Percentiles rank a stretch among this genome's conserved stretches.
Evolutionary conservation across 768 basidiomycete species (phyloP).

Genomic region (Antrodiella citrinella): DNA sequence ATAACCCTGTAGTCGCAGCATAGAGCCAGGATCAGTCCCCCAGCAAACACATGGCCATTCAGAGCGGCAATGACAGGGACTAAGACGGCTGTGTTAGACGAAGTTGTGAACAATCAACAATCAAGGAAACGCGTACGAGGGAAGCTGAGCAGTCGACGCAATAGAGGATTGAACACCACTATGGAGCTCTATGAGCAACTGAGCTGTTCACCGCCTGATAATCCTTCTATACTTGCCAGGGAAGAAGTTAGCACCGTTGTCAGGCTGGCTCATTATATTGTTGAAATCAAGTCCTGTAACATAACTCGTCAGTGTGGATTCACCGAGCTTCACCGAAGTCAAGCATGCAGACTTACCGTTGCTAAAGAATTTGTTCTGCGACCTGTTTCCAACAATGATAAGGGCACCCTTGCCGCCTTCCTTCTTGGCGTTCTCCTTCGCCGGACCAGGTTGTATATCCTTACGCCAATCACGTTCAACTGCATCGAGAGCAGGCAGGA

Average conservation of each 20-base stretch:
- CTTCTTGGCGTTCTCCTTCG: conserved; percentile 29
- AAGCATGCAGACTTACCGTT: conserved; percentile 42
- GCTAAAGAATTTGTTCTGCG: conserved; percentile 86
- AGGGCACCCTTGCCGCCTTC: conserved; percentile 59
- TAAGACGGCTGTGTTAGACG: conserved; percentile 17
- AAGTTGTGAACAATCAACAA: neutral
- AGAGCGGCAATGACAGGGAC: conserved; percentile 76
- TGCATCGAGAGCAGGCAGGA: conserved; percentile 63
- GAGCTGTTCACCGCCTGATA: no score
- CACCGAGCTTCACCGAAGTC: neutral
- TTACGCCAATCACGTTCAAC: conserved; percentile 69
- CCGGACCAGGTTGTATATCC: conserved; percentile 36
- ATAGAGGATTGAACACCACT: conserved; percentile 62
- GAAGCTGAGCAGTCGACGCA: conserved; percentile 62
- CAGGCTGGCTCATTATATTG: conserved; percentile 40
- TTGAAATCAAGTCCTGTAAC: conserved; percentile 55
- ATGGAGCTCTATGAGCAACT: no score
- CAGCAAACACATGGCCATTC: conserved; percentile 85
- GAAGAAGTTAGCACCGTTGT: conserved; percentile 61
- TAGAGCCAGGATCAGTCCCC: conserved; percentile 69
- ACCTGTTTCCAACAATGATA: conserved; percentile 65
- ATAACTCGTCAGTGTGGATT: neutral
- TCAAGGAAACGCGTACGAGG: conserved; percentile 46
- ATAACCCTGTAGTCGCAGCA: conserved; percentile 87
- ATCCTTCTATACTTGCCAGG: no score